Conservation (phyloP, 1,284 basidiomycete species). For the Blastosporella zonata region DNA sequence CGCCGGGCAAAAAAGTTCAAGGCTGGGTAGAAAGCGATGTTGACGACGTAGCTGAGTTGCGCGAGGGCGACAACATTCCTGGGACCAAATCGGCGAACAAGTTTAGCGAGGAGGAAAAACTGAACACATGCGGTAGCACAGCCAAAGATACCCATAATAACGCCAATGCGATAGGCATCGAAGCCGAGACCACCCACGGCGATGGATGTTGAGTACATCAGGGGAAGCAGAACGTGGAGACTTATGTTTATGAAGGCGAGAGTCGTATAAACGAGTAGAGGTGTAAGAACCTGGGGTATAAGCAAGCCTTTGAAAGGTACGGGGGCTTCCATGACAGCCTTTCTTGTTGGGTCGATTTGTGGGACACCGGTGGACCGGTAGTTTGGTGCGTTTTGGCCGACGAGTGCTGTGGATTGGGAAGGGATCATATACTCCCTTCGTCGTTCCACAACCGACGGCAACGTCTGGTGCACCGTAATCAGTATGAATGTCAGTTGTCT, state of each 20-base stretch:
- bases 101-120: conserved; percentile 24
- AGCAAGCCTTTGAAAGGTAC: conserved; percentile 28
- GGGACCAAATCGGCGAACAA: conserved; percentile 28
- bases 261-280: conserved; percentile 31
- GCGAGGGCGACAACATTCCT: conserved; percentile 22
- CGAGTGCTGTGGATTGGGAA: conserved; percentile 8
- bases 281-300: conserved; percentile 28
- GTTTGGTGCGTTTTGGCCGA: conserved; percentile 7
- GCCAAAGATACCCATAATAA: conserved; percentile 29
- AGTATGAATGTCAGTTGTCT: conserved; percentile 2
- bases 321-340: not conserved
- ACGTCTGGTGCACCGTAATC: conserved; percentile 15
- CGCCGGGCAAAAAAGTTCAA: conserved; percentile 27
- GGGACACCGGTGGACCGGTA: conserved; percentile 11
- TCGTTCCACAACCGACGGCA: conserved; percentile 19
- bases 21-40: conserved; percentile 26
- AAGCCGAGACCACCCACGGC: conserved; percentile 32
- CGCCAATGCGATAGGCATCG: conserved; percentile 29
- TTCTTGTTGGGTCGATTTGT: not conserved
- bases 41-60: conserved; percentile 22
- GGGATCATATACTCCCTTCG: not conserved
- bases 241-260: conserved; percentile 37
- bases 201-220: conserved; percentile 35
- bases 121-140: conserved; percentile 30
- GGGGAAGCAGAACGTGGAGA: conserved; percentile 31